These are phyloP conservation scores for Ophiostoma sp. DNA, from an alignment of 2,329 filamentous ascomycete genomes.

Conservation along the genomic window DNA sequence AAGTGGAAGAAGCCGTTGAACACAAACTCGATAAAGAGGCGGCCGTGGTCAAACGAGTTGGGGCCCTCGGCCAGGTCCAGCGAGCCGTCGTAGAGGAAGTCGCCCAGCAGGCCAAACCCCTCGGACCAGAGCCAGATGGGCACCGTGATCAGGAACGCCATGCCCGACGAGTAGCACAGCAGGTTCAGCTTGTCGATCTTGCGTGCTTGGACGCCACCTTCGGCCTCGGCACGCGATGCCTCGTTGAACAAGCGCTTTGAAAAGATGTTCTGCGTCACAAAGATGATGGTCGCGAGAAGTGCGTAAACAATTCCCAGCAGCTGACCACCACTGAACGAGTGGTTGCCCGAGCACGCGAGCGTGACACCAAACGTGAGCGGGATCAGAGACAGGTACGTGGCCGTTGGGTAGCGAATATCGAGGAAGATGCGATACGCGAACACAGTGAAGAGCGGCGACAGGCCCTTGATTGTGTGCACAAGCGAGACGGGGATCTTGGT, in stretches of 20 bases:
- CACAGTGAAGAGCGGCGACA: constrained; percentile 93
- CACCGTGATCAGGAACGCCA: constrained; percentile 80
- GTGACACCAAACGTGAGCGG: constrained; percentile 92
- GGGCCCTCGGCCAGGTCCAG: constrained; percentile 56
- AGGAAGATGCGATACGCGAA: constrained; percentile 86
- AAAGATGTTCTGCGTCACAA: constrained; percentile 97
- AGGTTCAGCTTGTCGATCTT: constrained; percentile 97
- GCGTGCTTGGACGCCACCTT: constrained; percentile 56
- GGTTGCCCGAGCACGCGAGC: constrained; percentile 85
- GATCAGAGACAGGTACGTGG: constrained; percentile 85
- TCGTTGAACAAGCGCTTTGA: constrained; percentile 98
- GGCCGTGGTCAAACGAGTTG: constrained; percentile 69
- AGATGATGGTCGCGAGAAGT: constrained; percentile 83
- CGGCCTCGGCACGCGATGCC: constrained; percentile 74
- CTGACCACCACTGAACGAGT: constrained; percentile 66
- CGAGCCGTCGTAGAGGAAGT: constrained; percentile 75
- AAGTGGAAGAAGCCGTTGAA: constrained; percentile 98
- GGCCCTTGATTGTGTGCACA: constrained; percentile 96
- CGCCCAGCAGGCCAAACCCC: constrained; percentile 68
- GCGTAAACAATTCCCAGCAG: constrained; percentile 86
- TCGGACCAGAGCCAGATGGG: constrained; percentile 94
- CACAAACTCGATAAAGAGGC: constrained; percentile 74
- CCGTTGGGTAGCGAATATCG: constrained; percentile 76
- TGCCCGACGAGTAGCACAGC: constrained; percentile 90
- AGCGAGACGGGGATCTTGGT: constrained; percentile 92